Conservation (phyloP, 164 flowering plant genomes). For the Buxus sempervirens region DNA sequence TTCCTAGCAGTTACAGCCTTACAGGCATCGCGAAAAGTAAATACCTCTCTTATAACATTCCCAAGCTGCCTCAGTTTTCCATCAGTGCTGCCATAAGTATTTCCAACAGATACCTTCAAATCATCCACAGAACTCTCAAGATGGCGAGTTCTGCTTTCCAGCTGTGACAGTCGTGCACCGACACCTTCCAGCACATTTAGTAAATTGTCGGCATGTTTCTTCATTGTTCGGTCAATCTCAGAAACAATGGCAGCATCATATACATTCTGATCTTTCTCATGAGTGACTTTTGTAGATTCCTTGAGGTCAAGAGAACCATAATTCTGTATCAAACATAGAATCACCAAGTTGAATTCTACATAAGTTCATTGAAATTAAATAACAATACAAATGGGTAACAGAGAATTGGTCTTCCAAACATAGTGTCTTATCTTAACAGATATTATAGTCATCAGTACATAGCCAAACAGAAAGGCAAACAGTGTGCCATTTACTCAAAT, state of each 20-base stretch:
- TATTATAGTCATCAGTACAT: too few species aligned
- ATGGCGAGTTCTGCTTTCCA: slow-evolving; percentile 70
- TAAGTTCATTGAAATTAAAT: background rate
- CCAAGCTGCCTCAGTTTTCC: slow-evolving; percentile 86
- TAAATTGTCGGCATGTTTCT: slow-evolving; percentile 72
- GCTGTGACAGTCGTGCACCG: slow-evolving; percentile 74
- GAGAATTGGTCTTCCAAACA: background rate
- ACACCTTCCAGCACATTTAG: slow-evolving; percentile 68
- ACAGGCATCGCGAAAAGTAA: background rate
- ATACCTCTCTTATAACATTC: slow-evolving; percentile 82
- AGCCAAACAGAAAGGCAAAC: too few species aligned
- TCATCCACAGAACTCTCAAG: slow-evolving; percentile 82
- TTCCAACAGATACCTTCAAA: slow-evolving; percentile 66
- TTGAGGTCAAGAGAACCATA: slow-evolving; percentile 4
- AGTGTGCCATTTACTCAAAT: too few species aligned
- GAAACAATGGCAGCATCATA: slow-evolving; percentile 40
- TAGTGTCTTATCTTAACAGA: too few species aligned
- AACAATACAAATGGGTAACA: background rate
- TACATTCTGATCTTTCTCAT: slow-evolving; percentile 22
- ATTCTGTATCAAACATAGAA: slow-evolving; percentile 1
- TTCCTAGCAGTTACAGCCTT: background rate
- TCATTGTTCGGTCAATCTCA: slow-evolving; percentile 76
- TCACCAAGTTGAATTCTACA: background rate
- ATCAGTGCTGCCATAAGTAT: slow-evolving; percentile 71
- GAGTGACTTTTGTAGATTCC: slow-evolving; percentile 10